Evolutionary conservation across 2,329 filamentous ascomycete genomes (phyloP).

Genomic region (Penicillium sp.): DNA sequence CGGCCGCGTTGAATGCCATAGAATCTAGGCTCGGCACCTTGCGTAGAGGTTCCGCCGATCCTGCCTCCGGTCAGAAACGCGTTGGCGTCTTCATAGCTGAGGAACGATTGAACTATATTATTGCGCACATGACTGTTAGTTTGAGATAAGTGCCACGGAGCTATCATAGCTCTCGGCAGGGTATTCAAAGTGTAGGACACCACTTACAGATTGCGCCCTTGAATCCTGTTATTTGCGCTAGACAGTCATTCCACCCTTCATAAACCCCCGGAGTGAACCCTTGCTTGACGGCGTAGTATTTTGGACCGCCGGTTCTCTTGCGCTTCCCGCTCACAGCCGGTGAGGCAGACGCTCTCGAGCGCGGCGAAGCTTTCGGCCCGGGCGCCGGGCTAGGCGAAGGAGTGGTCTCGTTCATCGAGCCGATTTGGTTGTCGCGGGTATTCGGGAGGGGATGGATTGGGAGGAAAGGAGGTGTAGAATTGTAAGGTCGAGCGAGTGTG

Average conservation of each 20-base stretch:
- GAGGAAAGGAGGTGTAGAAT: background rate
- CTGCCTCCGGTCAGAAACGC: conserved; percentile 71
- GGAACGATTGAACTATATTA: conserved; percentile 76
- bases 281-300: conserved; percentile 67
- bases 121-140: background rate
- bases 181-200: background rate
- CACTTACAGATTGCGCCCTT: conserved; percentile 71
- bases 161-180: no score
- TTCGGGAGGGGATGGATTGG: background rate
- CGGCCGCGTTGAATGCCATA: conserved; percentile 65
- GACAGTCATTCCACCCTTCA: conserved; percentile 65
- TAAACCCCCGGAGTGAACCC: conserved; percentile 67
- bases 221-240: conserved; percentile 64
- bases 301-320: conserved; percentile 56
- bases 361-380: conserved; percentile 31
- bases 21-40: conserved; percentile 52
- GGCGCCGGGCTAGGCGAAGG: conserved; percentile 42
- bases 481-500: background rate
- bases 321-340: conserved; percentile 57
- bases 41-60: conserved; percentile 37
- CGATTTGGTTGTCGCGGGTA: conserved; percentile 4
- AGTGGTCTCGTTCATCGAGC: conserved; percentile 37
- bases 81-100: conserved; percentile 73
- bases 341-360: conserved; percentile 29
- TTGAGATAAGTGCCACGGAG: no score